phyloP scores from a whole-genome alignment of 2,329 filamentous ascomycete species.

The Rhynchosporium secalis region DNA sequence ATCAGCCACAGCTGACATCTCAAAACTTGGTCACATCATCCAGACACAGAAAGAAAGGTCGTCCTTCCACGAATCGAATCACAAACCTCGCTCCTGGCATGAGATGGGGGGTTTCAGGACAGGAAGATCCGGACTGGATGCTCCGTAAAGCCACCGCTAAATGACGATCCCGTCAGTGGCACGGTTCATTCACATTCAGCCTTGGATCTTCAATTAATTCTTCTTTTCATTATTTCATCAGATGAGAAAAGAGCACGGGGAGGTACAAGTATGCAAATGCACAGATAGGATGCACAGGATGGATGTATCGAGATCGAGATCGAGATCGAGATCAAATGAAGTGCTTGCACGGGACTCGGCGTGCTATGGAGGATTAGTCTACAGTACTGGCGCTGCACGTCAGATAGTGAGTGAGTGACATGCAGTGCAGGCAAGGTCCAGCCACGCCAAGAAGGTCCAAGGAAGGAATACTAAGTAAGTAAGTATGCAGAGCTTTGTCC shows the following conservation, averaged over 20 bases:
- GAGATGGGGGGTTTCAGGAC: conserved; percentile 2
- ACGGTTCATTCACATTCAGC: neutral
- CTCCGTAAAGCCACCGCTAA: conserved; percentile 15
- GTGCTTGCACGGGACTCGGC: neutral
- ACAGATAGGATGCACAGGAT: neutral
- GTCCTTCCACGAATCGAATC: conserved; percentile 7
- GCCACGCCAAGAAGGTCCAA: neutral
- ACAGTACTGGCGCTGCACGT: neutral
- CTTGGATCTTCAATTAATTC: neutral
- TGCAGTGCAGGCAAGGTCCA: neutral
- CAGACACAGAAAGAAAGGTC: neutral
- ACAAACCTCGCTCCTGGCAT: conserved; percentile 1
- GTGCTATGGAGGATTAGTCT: neutral
- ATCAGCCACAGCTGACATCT: conserved; percentile 1
- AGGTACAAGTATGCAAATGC: too few relatives aligned
- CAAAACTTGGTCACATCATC: conserved; percentile 2
- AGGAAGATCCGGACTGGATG: neutral
- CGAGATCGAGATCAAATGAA: too few relatives aligned
- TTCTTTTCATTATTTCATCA: too few relatives aligned
- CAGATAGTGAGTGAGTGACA: too few relatives aligned
- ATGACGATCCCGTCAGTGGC: conserved; percentile 7
- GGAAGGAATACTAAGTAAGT: neutral
- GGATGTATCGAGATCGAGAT: conserved; percentile 7
- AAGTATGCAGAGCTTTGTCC: neutral
- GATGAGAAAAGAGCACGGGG: too few relatives aligned